These are phyloP conservation scores for Cenococcum geophilum DNA, from an alignment of 495 filamentous ascomycete genomes.

Conservation along the genomic window DNA sequence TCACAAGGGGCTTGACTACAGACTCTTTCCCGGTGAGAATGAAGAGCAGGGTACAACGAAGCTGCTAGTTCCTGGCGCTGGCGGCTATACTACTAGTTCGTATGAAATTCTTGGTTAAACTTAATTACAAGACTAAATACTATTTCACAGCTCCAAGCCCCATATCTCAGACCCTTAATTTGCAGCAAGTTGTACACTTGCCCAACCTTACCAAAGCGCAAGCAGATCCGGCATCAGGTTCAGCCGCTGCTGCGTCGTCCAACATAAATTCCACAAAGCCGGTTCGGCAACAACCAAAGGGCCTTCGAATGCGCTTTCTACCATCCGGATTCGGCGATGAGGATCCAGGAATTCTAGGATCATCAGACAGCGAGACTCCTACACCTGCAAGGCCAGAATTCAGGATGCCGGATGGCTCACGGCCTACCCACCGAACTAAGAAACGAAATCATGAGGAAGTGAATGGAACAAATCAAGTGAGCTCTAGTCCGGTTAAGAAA, in stretches of 20 bases:
- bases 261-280: constrained; percentile 33
- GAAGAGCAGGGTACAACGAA: constrained; percentile 36
- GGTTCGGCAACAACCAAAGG: constrained; percentile 50
- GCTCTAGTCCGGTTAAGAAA: constrained; percentile 18
- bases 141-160: constrained; percentile 6
- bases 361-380: constrained; percentile 40
- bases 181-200: constrained; percentile 35
- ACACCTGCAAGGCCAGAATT: constrained; percentile 29
- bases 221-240: constrained; percentile 32
- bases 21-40: constrained; percentile 41
- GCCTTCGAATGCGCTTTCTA: constrained; percentile 55
- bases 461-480: constrained; percentile 10
- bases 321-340: constrained; percentile 48
- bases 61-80: constrained; percentile 31
- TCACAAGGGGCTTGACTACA: constrained; percentile 43
- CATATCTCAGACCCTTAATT: constrained; percentile 24
- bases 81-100: constrained; percentile 22
- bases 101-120: neutral
- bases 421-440: constrained; percentile 5
- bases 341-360: constrained; percentile 46
- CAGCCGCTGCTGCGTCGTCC: constrained; percentile 41
- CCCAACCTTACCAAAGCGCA: constrained; percentile 35
- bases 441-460: constrained; percentile 26
- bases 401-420: constrained; percentile 11
- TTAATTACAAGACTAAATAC: neutral